Base-by-base conservation (phyloP, 306 rosid genomes). In the Citrullus mucosospermus region DNA sequence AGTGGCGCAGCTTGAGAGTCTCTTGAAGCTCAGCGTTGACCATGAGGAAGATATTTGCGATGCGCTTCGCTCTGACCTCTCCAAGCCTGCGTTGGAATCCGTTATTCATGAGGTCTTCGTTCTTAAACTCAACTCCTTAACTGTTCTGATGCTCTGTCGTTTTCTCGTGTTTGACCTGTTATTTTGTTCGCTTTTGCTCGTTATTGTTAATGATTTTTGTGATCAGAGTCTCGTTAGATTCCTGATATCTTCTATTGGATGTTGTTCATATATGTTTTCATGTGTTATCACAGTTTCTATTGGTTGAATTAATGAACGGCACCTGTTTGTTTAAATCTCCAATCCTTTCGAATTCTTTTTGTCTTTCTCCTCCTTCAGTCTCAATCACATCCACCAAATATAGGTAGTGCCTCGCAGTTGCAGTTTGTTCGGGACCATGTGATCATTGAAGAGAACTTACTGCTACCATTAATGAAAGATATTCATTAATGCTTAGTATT, bases 31-130 rank as follows among this genome's bases (percentile, higher is more conserved):
- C 28, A 2, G 77, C 73, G 67, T 71, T 16, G 71, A 82, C 17
- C 84, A 74, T 75, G 89, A 87, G 81, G 62, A 9, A 50, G 89
- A 82, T 0, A 78, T 87, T 69, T 80, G 74, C 57, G 82, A 62
- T 44, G 90, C 90, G 76, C 87, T 87, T 36, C 54, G 18, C 80
- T 87, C 90, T 55, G 90, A 87, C 79, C 83, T 87, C 68, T 80
- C 88, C 59, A 91, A 93, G 83, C 98, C 97, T 4, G 90, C 88
- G 0, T 67, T 89, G 15, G 98, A 93, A 84, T 56, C 96, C 46
- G 63, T 82, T 22, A 67, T 59, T 36, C 87, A 88, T 20, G 98
- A 91, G 98, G 98, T 91, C 69, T 18, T 39, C 70, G 32, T 2
- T 54, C 39, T 79, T 4, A 2, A 25, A 30, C 78, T 32, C 17